phyloP scores from a whole-genome alignment of 1,139 yeast genomes.

The Pichia inconspicua region DNA sequence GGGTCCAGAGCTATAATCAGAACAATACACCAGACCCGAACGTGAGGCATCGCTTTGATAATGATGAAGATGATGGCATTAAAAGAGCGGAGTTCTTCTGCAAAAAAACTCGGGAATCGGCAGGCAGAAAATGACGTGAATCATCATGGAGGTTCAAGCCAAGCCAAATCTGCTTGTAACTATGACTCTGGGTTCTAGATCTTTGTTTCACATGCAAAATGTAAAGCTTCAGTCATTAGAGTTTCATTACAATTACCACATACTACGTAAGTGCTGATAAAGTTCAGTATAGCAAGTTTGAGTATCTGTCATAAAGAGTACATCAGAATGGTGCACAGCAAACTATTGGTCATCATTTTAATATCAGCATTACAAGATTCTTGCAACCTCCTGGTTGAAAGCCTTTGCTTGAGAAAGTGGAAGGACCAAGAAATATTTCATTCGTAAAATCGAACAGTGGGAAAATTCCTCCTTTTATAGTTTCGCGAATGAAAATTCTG shows the following conservation, averaged over 20 bases:
- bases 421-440: too few species aligned
- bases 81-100: not conserved
- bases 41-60: too few species aligned
- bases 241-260: too few species aligned
- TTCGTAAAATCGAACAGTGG: not conserved
- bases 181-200: not conserved
- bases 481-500: not conserved
- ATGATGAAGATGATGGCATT: not conserved
- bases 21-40: too few species aligned
- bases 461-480: not conserved
- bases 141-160: too few species aligned
- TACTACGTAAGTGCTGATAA: not conserved
- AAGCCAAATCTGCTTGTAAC: too few species aligned
- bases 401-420: not conserved
- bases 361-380: not conserved
- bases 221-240: too few species aligned
- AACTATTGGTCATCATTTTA: slow-evolving; percentile 27
- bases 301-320: slow-evolving; percentile 27
- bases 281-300: slow-evolving; percentile 14
- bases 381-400: not conserved
- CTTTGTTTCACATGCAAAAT: too few species aligned
- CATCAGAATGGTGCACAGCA: slow-evolving; percentile 30
- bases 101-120: too few species aligned
- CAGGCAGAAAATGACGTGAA: too few species aligned
- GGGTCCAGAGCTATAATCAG: not conserved